Evolutionary conservation across 2,329 filamentous ascomycete genomes (phyloP).

Genomic region (Verticillium nubilum): DNA sequence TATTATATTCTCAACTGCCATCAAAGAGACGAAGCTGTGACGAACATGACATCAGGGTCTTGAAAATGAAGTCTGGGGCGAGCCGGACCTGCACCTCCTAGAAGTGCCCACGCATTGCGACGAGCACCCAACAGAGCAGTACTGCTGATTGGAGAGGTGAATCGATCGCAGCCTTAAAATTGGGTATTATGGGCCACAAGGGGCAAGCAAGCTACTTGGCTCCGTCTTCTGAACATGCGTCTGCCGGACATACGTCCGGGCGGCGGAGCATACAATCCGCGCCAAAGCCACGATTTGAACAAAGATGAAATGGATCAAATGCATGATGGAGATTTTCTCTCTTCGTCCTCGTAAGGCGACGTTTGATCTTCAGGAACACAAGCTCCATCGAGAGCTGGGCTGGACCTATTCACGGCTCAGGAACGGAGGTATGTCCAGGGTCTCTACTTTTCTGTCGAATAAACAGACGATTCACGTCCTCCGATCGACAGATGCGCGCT

Average conservation of each 20-base stretch:
- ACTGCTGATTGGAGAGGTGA: neutral
- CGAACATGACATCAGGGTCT: neutral
- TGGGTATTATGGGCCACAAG: neutral
- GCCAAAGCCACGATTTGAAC: neutral
- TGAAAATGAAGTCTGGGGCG: neutral
- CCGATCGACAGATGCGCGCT: no score
- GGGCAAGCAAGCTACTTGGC: no score
- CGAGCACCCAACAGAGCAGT: neutral
- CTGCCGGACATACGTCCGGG: neutral
- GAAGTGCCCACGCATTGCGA: neutral
- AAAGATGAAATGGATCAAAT: neutral
- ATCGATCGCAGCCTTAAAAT: neutral
- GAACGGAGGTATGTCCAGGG: neutral
- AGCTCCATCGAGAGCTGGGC: neutral
- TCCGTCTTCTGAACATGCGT: neutral
- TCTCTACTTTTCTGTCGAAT: neutral
- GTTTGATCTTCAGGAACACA: neutral
- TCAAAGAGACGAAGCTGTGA: no score
- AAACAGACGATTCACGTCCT: no score
- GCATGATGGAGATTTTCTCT: no score
- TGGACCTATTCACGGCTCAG: neutral
- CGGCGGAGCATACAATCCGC: neutral
- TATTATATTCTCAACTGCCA: no score
- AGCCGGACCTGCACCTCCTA: neutral
- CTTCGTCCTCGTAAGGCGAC: no score